Evolutionary conservation across 129 eudicot genomes (phyloP), one percentile per base, ranked within the genome.

Genomic region (Deinandra increscens): DNA sequence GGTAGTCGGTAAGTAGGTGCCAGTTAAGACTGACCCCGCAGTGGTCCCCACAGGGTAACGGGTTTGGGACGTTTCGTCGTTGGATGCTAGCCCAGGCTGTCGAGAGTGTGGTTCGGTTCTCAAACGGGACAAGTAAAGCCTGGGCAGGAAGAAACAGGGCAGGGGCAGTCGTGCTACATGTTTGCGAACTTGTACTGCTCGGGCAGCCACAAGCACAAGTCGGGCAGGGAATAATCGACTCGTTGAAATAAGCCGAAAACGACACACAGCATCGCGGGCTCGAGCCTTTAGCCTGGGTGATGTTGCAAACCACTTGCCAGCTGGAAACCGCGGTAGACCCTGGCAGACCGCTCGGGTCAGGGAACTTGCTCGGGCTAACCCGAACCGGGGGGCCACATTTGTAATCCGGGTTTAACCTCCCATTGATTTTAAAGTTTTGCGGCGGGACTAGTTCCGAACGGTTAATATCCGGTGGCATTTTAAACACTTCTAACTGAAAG

Each of bases 181-280:
- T 80, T 1, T 59, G 81, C 11, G 73, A 13, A 43, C 44, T 51
- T 0, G 77, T 23, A 37, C 64, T 64, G 7, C 75, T 65, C 3
- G 88, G 91, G 77, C 98, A 92, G 4, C 98, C 98, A 65, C 98
- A 92, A 7, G 98, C 91, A 29, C 98, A 92, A 1, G 98, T 92
- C 14, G 58, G 84, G 81, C 98, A 92, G 0, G 98, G 98, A 46
- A 92, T 71, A 29, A 92, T 83, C 0, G 98, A 92, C 54, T 89
- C 98, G 13, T 92, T 92, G 64, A 74, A 89, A 64, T 70, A 92
- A 43, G 98, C 95, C 1, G 98, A 92, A 48, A 89, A 92, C 9
- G 98, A 92, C 33, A 92, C 98, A 31, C 98, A 91, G 39, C 98
- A 92, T 51, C 87, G 66, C 0, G 96, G 96, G 81, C 82, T 80